Base-by-base conservation (phyloP, 371 early-diverging fungal genomes). In the Zopfochytrium polystomum region DNA sequence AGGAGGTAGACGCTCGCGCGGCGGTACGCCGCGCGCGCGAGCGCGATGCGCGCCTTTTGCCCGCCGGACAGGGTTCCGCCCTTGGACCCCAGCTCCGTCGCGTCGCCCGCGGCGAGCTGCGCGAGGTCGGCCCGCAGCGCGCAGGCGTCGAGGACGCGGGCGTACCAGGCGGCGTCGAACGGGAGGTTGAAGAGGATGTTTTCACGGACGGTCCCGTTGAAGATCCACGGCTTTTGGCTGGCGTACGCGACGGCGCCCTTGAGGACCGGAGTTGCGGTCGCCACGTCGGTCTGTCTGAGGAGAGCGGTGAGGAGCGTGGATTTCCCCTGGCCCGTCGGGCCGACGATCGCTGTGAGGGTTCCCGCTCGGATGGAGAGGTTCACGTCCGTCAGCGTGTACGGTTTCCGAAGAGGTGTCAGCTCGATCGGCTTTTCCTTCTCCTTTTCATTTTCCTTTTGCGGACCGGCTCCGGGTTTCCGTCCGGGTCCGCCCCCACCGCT, bases 31-130 rank as follows among this genome's bases (percentile, higher is more conserved):
- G 58, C 43, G 25, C 60, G 20, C 0, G 60, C 60, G 25, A 60
- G 29, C 23, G 30, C 51, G 1, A 60, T 66, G 57, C 65, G 3
- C n/a, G n/a, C n/a, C n/a, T n/a, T n/a, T n/a, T n/a, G n/a, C 0
- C 78, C n/a, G n/a, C 55, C 42, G 15, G 43, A 55, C 4, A 70
- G 42, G 32, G 43, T 67, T 7, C 59, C 42, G 20, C 71, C 58
- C 23, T 82, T 82, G 68, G 91, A 93, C 31, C 93, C 93, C 34
- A 94, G 82, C 70, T 88, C 86, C 7, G 62, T 46, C 9, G 11
- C 2, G 32, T 65, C 66, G 23, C 53, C 55, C 13, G 15, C 7
- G 23, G 52, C 38, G 33, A 65, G 34, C 2, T 22, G 26, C 13
- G 2, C 46, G 4, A 65, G 58, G 30, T 65, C 66, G 33, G 48